These are phyloP conservation scores for Rhizoclosmatium sp. DNA, from an alignment of 192 early-diverging fungal genomes.

Conservation along the genomic window DNA sequence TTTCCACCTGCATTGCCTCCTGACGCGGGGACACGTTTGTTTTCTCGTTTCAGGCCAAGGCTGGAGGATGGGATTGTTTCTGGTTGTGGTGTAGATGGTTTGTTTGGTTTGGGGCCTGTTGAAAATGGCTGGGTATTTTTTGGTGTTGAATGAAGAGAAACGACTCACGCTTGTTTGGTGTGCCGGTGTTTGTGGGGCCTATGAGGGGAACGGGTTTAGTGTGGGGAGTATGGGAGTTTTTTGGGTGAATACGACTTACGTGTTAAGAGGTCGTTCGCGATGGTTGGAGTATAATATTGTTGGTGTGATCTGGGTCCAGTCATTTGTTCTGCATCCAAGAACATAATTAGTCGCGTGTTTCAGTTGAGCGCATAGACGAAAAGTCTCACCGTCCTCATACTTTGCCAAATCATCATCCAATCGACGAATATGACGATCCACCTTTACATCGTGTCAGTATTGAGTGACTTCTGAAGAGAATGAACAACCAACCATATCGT, in stretches of 20 bases:
- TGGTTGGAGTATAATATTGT: not conserved
- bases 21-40: constrained; percentile 17
- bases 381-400: constrained; percentile 74
- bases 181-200: not conserved
- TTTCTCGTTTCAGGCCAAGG: constrained; percentile 35
- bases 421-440: constrained; percentile 87
- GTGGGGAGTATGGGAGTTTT: no score
- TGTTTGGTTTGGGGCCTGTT: not conserved
- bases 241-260: not conserved
- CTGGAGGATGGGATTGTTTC: not conserved
- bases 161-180: not conserved
- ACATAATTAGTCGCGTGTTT: no score
- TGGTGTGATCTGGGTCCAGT: constrained; percentile 51
- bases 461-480: not conserved
- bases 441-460: constrained; percentile 46
- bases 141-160: constrained; percentile 1
- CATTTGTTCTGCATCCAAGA: constrained; percentile 67
- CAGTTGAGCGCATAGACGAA: not conserved
- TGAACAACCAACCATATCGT: constrained; percentile 74
- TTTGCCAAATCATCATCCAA: constrained; percentile 91
- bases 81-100: constrained; percentile 22
- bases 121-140: not conserved
- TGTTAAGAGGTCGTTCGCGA: not conserved
- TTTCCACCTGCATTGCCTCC: not conserved
- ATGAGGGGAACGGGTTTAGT: no score